A percentile compares a stretch with the other conserved stretches of the same genome.
These are phyloP conservation scores for Dactylellina haptotyla DNA, from an alignment of 2,329 filamentous ascomycete genomes.

Conservation along the genomic window DNA sequence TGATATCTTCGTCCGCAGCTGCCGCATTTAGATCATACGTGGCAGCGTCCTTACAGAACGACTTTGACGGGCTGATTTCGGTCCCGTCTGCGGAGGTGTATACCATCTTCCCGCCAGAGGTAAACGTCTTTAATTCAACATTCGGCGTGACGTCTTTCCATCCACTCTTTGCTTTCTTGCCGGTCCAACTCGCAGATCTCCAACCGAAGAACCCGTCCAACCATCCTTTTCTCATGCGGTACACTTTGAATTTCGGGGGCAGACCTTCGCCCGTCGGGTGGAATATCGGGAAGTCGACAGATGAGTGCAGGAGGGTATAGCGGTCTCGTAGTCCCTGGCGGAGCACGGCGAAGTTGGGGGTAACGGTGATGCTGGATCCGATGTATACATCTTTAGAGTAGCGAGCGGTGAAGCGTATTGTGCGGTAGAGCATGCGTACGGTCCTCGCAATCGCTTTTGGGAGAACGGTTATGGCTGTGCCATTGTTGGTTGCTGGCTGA, in stretches of 20 bases:
- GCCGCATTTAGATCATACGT: conserved; percentile 36
- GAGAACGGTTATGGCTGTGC: conserved; percentile 29
- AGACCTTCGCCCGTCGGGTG: conserved; percentile 35
- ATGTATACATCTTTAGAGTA: conserved; percentile 51
- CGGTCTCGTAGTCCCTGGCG: conserved; percentile 41
- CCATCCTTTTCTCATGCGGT: conserved; percentile 53
- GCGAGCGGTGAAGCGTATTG: conserved; percentile 22
- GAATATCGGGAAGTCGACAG: conserved; percentile 49
- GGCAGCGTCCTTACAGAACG: conserved; percentile 40
- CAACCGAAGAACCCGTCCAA: conserved; percentile 51
- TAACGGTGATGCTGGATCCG: conserved; percentile 39
- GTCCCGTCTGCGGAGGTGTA: conserved; percentile 35
- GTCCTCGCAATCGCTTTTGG: conserved; percentile 36
- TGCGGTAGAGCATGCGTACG: conserved; percentile 37
- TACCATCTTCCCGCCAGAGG: conserved; percentile 45
- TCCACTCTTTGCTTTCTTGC: conserved; percentile 38
- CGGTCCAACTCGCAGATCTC: conserved; percentile 48
- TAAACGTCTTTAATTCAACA: conserved; percentile 35
- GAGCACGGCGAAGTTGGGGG: conserved; percentile 35
- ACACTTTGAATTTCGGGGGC: conserved; percentile 46
- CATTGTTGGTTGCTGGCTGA: conserved; percentile 1
- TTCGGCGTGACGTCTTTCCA: conserved; percentile 51
- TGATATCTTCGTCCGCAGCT: conserved; percentile 29
- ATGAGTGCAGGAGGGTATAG: conserved; percentile 40
- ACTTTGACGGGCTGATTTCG: conserved; percentile 30